These are phyloP conservation scores for Aspergillus ruber DNA, from an alignment of 2,329 filamentous ascomycete genomes.

Conservation along the genomic window DNA sequence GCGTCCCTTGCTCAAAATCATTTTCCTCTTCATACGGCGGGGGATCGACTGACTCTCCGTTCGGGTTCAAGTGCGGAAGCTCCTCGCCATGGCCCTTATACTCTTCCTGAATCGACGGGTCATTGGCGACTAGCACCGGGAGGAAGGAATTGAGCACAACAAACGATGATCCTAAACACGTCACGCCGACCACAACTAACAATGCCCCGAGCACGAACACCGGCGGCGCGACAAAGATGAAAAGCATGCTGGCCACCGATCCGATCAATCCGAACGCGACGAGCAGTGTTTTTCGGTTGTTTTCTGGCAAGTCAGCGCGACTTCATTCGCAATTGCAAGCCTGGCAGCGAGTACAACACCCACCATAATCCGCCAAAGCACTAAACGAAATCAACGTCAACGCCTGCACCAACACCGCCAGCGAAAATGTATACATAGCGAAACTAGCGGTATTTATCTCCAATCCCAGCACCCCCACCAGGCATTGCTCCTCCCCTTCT, in stretches of 20 bases:
- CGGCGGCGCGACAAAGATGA: slow-evolving; percentile 68
- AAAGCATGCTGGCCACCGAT: slow-evolving; percentile 75
- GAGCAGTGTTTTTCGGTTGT: slow-evolving; percentile 71
- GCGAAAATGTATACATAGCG: slow-evolving; percentile 66
- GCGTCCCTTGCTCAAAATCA: slow-evolving; percentile 13
- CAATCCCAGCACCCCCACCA: slow-evolving; percentile 26
- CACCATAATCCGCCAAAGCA: slow-evolving; percentile 67
- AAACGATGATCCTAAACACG: slow-evolving; percentile 83
- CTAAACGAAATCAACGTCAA: slow-evolving; percentile 69
- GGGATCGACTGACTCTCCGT: slow-evolving; percentile 10
- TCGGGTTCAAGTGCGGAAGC: slow-evolving; percentile 16
- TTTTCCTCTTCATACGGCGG: slow-evolving; percentile 15
- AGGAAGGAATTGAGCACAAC: slow-evolving; percentile 89
- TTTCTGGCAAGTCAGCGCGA: slow-evolving; percentile 13
- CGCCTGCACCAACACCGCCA: slow-evolving; percentile 79
- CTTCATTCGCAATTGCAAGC: neutral
- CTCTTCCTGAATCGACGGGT: slow-evolving; percentile 48
- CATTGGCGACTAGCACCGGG: slow-evolving; percentile 76
- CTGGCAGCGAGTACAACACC: neutral
- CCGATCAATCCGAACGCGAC: slow-evolving; percentile 73
- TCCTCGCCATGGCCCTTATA: slow-evolving; percentile 17
- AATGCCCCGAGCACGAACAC: slow-evolving; percentile 72
- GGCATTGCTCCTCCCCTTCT: slow-evolving; percentile 24
- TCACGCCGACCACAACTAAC: slow-evolving; percentile 78
- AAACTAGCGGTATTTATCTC: slow-evolving; percentile 35